Evolutionary conservation across 257 asterid species (phyloP), one percentile per base, ranked within the genome.

Genomic region (Solanum pennellii): DNA sequence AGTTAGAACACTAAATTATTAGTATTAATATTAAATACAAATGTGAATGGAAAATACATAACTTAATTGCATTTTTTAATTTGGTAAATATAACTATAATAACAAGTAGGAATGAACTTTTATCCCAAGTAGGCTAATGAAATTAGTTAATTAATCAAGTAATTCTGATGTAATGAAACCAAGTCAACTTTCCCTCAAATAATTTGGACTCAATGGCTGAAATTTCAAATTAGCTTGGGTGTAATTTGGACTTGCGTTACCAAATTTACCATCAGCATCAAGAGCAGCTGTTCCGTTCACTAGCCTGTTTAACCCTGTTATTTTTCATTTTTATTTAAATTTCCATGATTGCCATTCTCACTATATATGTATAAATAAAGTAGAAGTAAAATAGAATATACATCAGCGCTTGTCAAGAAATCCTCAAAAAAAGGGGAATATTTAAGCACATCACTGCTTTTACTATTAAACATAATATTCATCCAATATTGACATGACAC

Each of bases 401-500:
- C 16, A 1, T 45, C 52, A 12, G 2, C 6, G 5, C 12, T 45
- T 45, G 52, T 45, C 16, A 12, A 12, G 16, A 6, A 4, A 45
- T 12, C 18, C 16, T 12, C 6, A 16, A 12, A 45, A 45, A 12
- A 45, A 45, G 16, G 6, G 5, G 4, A 45, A 45, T 45, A 16
- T 12, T 12, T 45, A 45, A 45, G 18, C 52, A 45, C 13, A 12
- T 45, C 52, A 45, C 52, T 45, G 52, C 52, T 45, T 45, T 92
- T 88, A 27, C 92, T 87, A 15, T 91, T 92, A 47, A 93, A 92
- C 94, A 93, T 93, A 0, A 91, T 90, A 39, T 93, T 94, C 92
- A 92, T 94, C 96, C 96, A 93, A 83, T 86, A 91, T 76, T 90
- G 94, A 88, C 94, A 92, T 6, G 96, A 93, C n/a, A 93, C 97